Evolutionary conservation across 495 filamentous ascomycete genomes (phyloP).

Genomic region (Alectoria sarmentosa): DNA sequence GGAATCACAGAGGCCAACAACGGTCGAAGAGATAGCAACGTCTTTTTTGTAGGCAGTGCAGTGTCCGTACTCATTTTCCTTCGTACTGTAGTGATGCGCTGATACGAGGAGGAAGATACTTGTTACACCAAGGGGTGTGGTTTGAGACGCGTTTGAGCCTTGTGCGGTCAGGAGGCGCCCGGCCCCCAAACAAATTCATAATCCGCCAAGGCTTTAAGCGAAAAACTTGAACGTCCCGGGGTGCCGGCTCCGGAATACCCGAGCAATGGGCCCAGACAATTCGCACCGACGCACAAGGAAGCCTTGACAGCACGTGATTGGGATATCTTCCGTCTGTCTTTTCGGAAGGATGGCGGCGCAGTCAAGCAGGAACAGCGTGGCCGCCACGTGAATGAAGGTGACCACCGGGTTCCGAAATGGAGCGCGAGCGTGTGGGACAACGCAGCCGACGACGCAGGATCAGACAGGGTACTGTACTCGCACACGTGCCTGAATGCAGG

Average conservation of each 20-base stretch:
- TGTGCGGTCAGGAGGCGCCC: neutral
- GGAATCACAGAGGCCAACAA: neutral
- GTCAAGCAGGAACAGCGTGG: too few species aligned
- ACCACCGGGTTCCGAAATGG: neutral
- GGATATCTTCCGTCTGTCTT: too few species aligned
- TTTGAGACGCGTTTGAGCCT: neutral
- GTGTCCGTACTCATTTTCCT: neutral
- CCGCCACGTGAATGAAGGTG: neutral
- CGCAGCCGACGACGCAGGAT: neutral
- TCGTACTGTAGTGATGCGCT: neutral
- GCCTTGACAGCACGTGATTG: too few species aligned
- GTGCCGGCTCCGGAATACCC: too few species aligned
- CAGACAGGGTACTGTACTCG: neutral
- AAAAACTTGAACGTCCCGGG: too few species aligned
- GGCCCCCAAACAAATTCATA: conserved; percentile 5
- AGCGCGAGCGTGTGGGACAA: neutral
- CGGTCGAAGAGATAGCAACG: neutral
- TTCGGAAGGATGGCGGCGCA: too few species aligned
- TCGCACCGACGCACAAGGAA: too few species aligned
- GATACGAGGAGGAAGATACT: neutral
- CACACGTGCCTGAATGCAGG: neutral
- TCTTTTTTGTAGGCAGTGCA: neutral
- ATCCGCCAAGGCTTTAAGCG: too few species aligned
- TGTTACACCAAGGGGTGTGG: neutral
- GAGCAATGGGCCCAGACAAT: too few species aligned